phyloP scores from a whole-genome alignment of 352 stramenopile species.

The Pythium aquatile region DNA sequence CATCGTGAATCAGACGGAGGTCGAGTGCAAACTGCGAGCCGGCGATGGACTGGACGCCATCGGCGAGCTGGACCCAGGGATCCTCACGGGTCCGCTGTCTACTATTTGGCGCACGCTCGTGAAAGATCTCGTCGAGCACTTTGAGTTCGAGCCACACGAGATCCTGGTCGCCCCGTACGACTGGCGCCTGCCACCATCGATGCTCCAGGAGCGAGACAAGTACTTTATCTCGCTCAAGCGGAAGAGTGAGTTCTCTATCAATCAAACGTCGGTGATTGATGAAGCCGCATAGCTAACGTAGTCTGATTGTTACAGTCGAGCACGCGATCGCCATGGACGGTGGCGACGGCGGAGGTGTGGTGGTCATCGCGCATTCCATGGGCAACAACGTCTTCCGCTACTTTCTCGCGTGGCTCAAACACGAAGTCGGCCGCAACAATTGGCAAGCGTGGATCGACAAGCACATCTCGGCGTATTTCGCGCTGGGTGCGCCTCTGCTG shows the following conservation, averaged over 20 bases:
- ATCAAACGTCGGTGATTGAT: constrained; percentile 5
- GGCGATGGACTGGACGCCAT: constrained; percentile 57
- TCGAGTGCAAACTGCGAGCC: constrained; percentile 73
- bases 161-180: constrained; percentile 77
- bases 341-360: constrained; percentile 36
- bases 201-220: constrained; percentile 68
- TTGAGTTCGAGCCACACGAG: constrained; percentile 62
- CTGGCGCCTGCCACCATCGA: constrained; percentile 73
- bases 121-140: constrained; percentile 65
- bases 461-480: constrained; percentile 78
- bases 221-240: constrained; percentile 73
- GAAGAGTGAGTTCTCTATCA: constrained; percentile 47
- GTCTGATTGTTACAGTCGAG: constrained; percentile 41
- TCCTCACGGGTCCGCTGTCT: constrained; percentile 72
- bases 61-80: constrained; percentile 67
- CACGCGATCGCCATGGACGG: constrained; percentile 48
- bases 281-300: not conserved
- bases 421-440: constrained; percentile 68
- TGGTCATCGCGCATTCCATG: constrained; percentile 84
- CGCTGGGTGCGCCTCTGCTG: constrained; percentile 63
- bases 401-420: constrained; percentile 80
- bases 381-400: constrained; percentile 79
- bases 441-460: constrained; percentile 75
- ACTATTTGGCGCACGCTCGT: constrained; percentile 72
- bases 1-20: constrained; percentile 60